Evolutionary conservation across 192 early-diverging fungal species (phyloP).

Genomic region (Gamsiella multidivaricata): DNA sequence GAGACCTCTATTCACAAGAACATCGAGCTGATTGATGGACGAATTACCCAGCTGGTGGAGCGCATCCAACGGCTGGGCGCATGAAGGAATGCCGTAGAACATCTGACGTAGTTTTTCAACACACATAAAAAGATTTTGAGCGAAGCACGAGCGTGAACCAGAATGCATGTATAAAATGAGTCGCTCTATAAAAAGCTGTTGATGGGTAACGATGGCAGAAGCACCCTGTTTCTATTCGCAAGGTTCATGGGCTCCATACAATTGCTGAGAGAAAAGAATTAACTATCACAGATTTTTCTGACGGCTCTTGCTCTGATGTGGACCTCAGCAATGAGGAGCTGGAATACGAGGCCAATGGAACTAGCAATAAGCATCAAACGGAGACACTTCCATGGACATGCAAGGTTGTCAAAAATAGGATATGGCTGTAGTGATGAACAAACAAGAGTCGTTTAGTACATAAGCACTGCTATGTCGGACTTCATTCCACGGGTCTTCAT

Average conservation of each 20-base stretch:
- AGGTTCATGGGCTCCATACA: too few species aligned
- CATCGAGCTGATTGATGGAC: constrained; percentile 70
- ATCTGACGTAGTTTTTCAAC: too few species aligned
- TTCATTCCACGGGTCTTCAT: too few species aligned
- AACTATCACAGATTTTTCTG: background rate
- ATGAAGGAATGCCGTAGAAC: constrained; percentile 10
- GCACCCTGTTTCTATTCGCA: too few species aligned
- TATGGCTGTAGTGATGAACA: constrained; percentile 15
- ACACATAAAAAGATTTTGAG: background rate
- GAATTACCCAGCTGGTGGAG: constrained; percentile 72
- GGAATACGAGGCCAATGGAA: background rate
- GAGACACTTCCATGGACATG: constrained; percentile 18
- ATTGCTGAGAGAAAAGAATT: background rate
- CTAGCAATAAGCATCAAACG: constrained; percentile 1
- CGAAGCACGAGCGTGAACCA: background rate
- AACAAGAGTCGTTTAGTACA: too few species aligned
- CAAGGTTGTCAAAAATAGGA: constrained; percentile 29
- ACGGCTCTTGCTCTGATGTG: constrained; percentile 12
- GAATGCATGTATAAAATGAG: background rate
- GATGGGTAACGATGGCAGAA: too few species aligned
- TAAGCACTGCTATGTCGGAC: too few species aligned
- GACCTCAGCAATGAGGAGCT: constrained; percentile 18
- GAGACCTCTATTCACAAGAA: constrained; percentile 69
- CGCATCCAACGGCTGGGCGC: constrained; percentile 59
- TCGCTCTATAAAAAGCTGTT: too few species aligned